Base-by-base conservation (phyloP, 345 rosid species). In the Arabis alpina region DNA sequence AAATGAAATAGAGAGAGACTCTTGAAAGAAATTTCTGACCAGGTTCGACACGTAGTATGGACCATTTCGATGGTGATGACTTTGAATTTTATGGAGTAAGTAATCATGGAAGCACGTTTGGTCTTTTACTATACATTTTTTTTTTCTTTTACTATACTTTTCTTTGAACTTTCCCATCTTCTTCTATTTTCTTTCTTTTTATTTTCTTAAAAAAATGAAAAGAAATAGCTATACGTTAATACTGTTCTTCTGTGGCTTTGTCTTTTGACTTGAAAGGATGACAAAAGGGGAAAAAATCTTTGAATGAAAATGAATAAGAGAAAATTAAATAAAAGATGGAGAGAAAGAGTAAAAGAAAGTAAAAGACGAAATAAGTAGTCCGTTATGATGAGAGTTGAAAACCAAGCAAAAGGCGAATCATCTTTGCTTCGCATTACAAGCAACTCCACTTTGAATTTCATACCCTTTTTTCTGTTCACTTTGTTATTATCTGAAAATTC, bases 311-410 rank as follows among this genome's bases (percentile, higher is more conserved):
- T 10, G 4, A 48, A 56, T 2, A 19, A 5, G 24, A 25, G 4
- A 54, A 32, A 32, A 30, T 3, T 11, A 45, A 67, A 48, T 8
- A 59, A 54, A 62, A 65, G 57, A 19, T 52, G 54, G 19, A 19
- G 51, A 48, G 70, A 69, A 62, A 55, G 53, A 65, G 61, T 50
- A 66, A 73, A 65, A 57, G 47, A 65, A 44, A 52, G 68, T 61
- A 55, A 68, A 69, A 76, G 70, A 76, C 60, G 75, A 64, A 76
- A 76, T 76, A 64, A 76, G 75, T 70, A 70, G 66, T 63, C 61
- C 16, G 66, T 57, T 70, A 76, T 76, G 75, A 76, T 76, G 66
- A 76, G 66, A 58, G 79, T 76, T 76, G 79, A 76, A 76, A 76
- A 76, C 79, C 66, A 76, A 64, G 71, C 79, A 69, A 76, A 76